phyloP scores from a whole-genome alignment of 208 protist species.

The Crithidia sp. region DNA sequence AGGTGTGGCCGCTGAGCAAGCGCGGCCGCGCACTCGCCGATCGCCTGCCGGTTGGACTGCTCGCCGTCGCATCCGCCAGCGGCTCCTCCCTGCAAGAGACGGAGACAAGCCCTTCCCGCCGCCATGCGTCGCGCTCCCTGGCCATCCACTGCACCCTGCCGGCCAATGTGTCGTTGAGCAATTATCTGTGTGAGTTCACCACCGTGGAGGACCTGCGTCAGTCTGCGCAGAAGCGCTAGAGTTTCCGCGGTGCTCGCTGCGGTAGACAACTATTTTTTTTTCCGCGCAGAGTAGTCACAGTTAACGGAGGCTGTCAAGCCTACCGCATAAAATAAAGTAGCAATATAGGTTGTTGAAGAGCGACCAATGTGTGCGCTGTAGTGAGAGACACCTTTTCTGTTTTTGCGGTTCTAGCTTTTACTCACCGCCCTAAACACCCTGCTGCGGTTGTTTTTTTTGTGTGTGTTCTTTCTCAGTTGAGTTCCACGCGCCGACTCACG shows the following conservation, averaged over 20 bases:
- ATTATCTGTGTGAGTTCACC: constrained; percentile 62
- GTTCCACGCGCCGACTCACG: too few species aligned
- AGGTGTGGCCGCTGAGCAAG: constrained; percentile 62
- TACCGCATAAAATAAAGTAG: too few species aligned
- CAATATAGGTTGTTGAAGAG: too few species aligned
- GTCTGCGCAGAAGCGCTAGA: not conserved
- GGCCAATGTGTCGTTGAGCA: constrained; percentile 40
- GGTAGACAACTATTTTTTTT: too few species aligned
- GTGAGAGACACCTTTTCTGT: too few species aligned
- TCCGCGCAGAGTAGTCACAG: too few species aligned
- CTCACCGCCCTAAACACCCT: too few species aligned
- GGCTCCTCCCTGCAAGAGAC: constrained; percentile 17
- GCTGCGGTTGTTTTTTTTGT: too few species aligned
- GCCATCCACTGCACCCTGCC: constrained; percentile 79
- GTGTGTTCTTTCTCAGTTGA: too few species aligned
- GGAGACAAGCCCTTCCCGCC: not conserved
- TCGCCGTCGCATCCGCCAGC: constrained; percentile 37
- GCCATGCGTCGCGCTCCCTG: constrained; percentile 42
- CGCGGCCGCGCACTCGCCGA: constrained; percentile 67
- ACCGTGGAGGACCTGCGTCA: constrained; percentile 19
- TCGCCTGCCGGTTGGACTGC: constrained; percentile 67
- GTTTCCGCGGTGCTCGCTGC: not conserved
- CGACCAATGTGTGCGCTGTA: too few species aligned
- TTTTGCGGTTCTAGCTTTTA: too few species aligned
- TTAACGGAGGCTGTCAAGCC: too few species aligned